Percentiles rank a stretch among this genome's conserved stretches.
These are phyloP conservation scores for Lichtheimia ornata DNA, from an alignment of 371 early-diverging fungal genomes.

Conservation along the genomic window DNA sequence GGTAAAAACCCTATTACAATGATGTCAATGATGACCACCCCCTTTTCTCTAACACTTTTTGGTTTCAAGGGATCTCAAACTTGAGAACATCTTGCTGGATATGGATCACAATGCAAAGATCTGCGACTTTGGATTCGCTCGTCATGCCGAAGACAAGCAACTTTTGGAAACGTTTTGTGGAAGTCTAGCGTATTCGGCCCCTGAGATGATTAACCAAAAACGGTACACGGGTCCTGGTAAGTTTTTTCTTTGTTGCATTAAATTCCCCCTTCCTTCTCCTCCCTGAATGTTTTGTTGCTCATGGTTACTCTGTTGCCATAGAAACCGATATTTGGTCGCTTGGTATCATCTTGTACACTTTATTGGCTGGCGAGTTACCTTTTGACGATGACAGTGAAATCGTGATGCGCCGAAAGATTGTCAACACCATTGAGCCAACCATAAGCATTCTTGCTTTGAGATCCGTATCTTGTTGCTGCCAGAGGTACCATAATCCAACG, in stretches of 20 bases:
- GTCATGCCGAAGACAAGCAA: slow-evolving; percentile 65
- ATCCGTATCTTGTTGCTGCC: too few species aligned
- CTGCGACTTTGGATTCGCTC: slow-evolving; percentile 92
- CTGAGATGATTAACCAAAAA: slow-evolving; percentile 76
- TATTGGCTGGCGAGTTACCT: slow-evolving; percentile 80
- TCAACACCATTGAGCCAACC: too few species aligned
- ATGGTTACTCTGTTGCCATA: slow-evolving; percentile 11
- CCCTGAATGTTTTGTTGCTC: neutral
- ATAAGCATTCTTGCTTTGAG: too few species aligned
- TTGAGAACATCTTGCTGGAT: slow-evolving; percentile 85
- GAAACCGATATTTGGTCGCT: slow-evolving; percentile 90
- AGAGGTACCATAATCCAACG: too few species aligned
- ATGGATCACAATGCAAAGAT: slow-evolving; percentile 76
- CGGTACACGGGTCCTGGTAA: slow-evolving; percentile 79
- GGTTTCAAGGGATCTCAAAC: slow-evolving; percentile 70
- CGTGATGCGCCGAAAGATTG: slow-evolving; percentile 71
- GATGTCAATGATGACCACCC: too few species aligned
- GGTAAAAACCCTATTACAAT: slow-evolving; percentile 37
- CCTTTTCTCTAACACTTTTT: neutral
- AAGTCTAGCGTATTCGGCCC: slow-evolving; percentile 82
- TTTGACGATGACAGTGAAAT: slow-evolving; percentile 84
- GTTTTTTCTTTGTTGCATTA: slow-evolving; percentile 3
- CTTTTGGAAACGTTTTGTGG: slow-evolving; percentile 87
- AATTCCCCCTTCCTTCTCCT: too few species aligned
- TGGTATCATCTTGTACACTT: slow-evolving; percentile 81